phyloP scores from a whole-genome alignment of 345 rosid genomes.

The Reutealis trisperma region DNA sequence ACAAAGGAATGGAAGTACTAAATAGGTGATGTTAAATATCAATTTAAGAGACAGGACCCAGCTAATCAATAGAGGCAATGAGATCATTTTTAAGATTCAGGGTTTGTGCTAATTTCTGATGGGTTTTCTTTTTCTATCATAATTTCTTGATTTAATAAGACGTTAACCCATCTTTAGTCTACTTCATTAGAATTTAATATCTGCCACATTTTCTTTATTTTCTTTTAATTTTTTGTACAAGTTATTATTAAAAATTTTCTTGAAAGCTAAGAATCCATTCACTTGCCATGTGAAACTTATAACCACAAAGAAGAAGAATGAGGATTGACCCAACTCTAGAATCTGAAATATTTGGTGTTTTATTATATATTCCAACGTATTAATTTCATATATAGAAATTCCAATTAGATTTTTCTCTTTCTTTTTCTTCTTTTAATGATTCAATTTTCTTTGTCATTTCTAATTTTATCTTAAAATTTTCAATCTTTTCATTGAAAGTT shows the following conservation, averaged over 20 bases:
- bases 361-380: too few species aligned
- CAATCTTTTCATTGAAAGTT: neutral
- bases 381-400: neutral
- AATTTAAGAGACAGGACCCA: slow-evolving; percentile 5
- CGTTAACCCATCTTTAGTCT: neutral
- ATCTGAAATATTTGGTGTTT: neutral
- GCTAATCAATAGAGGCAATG: neutral
- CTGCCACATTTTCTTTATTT: neutral
- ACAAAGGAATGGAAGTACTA: neutral
- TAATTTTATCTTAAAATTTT: neutral
- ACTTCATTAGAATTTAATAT: neutral
- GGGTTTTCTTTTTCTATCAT: neutral
- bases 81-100: neutral
- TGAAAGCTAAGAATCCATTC: slow-evolving; percentile 40
- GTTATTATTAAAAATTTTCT: slow-evolving; percentile 25
- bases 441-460: neutral
- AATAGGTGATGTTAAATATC: neutral
- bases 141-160: neutral
- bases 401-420: neutral
- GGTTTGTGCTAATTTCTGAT: slow-evolving; percentile 1
- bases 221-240: neutral
- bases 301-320: neutral
- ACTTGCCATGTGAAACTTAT: slow-evolving; percentile 33
- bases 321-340: slow-evolving; percentile 5
- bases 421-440: neutral